A percentile compares a stretch with the other conserved stretches of the same genome.
These are phyloP conservation scores for Sarocladiaceae sp. DNA, from an alignment of 2,329 filamentous ascomycete genomes.

Conservation along the genomic window DNA sequence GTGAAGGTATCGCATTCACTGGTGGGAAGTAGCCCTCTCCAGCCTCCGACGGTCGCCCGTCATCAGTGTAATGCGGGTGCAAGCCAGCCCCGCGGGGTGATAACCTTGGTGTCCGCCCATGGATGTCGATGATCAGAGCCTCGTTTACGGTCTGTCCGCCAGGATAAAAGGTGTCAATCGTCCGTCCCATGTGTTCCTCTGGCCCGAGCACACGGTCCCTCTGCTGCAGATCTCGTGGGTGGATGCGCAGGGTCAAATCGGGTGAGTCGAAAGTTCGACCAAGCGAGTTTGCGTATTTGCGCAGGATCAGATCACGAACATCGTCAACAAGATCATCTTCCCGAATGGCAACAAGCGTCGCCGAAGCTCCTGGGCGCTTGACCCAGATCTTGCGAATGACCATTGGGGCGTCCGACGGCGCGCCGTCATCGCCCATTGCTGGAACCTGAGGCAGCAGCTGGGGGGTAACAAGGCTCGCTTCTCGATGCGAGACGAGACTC, in stretches of 20 bases:
- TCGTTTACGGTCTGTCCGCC: constrained; percentile 84
- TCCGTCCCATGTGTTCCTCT: constrained; percentile 74
- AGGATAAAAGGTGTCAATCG: constrained; percentile 76
- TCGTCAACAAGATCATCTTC: constrained; percentile 93
- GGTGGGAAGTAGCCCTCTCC: constrained; percentile 81
- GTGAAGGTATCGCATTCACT: constrained; percentile 37
- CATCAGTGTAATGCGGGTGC: constrained; percentile 55
- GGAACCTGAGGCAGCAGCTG: constrained; percentile 19
- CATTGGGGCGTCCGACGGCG: constrained; percentile 38
- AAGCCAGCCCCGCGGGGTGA: constrained; percentile 60
- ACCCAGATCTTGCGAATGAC: constrained; percentile 87
- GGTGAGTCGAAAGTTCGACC: constrained; percentile 85
- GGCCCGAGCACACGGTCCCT: constrained; percentile 69
- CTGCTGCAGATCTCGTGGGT: constrained; percentile 56
- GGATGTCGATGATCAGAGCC: constrained; percentile 84
- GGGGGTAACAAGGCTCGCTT: constrained; percentile 26
- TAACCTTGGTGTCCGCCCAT: constrained; percentile 70
- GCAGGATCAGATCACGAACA: constrained; percentile 83
- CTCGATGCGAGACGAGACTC: constrained; percentile 31
- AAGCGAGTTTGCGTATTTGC: constrained; percentile 90
- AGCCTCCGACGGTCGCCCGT: constrained; percentile 58
- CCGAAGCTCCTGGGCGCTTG: constrained; percentile 75
- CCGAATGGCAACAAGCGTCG: constrained; percentile 77
- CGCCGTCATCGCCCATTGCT: constrained; percentile 6
- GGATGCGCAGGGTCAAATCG: constrained; percentile 75